Conservation (phyloP, 2,329 filamentous ascomycete species). For the Neonectria magnoliae region DNA sequence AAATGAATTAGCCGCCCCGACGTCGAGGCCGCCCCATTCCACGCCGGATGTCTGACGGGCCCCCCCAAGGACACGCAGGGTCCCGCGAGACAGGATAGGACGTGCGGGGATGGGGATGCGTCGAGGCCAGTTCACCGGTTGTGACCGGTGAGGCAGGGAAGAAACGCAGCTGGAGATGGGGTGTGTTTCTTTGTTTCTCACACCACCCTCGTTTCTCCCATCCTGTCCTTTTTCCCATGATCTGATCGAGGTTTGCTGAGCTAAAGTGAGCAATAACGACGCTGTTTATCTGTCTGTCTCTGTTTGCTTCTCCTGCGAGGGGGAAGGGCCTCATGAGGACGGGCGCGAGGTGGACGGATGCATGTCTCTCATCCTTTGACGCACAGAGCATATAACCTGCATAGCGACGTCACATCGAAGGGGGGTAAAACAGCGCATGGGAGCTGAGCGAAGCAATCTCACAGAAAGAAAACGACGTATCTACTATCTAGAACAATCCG, state of each 20-base stretch:
- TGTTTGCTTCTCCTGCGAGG: neutral
- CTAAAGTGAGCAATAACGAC: neutral
- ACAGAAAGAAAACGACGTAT: no score
- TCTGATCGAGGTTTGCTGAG: neutral
- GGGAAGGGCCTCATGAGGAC: neutral
- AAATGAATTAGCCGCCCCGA: neutral
- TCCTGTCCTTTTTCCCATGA: neutral
- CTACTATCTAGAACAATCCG: no score
- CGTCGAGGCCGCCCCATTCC: constrained; percentile 10
- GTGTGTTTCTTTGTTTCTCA: neutral
- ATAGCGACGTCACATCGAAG: constrained; percentile 4
- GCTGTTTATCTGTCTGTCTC: neutral
- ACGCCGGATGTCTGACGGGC: constrained; percentile 8
- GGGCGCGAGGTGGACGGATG: neutral
- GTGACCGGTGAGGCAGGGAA: constrained; percentile 5
- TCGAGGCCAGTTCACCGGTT: constrained; percentile 14
- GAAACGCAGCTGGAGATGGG: neutral
- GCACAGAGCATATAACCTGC: neutral
- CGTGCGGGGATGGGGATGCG: neutral
- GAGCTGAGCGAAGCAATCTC: no score
- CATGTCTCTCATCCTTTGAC: constrained; percentile 15
- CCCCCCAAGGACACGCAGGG: constrained; percentile 26
- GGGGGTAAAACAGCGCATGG: neutral
- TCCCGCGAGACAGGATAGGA: constrained; percentile 19
- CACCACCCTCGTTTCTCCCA: neutral